A percentile compares a stretch with the other conserved stretches of the same genome.
phyloP scores from a whole-genome alignment of 2,329 filamentous ascomycete species.

The Byssothecium circinans region DNA sequence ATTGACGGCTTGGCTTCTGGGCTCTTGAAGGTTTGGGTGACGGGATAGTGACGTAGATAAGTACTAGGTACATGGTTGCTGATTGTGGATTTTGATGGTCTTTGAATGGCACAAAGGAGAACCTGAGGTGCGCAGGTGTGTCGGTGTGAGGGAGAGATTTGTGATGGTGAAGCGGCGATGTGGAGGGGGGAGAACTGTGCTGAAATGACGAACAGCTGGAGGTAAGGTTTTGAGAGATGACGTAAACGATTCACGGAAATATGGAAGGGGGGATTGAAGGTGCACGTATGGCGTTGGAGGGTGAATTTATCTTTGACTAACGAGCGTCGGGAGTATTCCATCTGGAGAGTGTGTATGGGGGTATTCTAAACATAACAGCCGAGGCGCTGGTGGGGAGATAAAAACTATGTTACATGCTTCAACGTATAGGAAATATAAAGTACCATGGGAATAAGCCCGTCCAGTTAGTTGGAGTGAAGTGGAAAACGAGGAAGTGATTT shows the following conservation, averaged over 20 bases:
- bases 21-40: neutral
- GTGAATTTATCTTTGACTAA: neutral
- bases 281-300: no score
- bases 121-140: neutral
- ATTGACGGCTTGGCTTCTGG: neutral
- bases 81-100: neutral
- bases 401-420: neutral
- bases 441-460: neutral
- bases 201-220: neutral
- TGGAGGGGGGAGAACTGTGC: neutral
- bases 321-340: conserved; percentile 2
- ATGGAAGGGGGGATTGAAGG: no score
- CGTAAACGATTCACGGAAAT: no score
- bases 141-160: neutral
- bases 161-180: neutral
- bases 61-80: neutral
- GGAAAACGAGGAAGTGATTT: neutral
- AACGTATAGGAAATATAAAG: neutral
- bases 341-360: neutral
- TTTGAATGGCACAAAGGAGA: neutral
- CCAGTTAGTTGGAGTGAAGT: neutral
- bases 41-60: neutral
- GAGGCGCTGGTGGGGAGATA: neutral
- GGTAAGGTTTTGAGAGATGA: no score
- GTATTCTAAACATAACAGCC: neutral